Base-by-base conservation (phyloP, 345 rosid species). In the Citrus unshiu region DNA sequence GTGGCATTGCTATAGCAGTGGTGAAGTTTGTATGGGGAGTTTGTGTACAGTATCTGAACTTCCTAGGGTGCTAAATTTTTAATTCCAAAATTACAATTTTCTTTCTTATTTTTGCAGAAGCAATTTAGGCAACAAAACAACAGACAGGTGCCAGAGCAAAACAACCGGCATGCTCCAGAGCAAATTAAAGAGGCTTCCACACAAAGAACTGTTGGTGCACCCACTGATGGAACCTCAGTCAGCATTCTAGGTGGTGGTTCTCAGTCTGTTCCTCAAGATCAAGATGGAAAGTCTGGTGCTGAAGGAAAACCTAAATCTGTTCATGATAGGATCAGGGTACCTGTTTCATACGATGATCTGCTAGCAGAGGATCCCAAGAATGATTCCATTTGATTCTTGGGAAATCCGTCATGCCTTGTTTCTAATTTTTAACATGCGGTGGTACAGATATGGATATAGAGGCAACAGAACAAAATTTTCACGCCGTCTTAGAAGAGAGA, bases 281-380 rank as follows among this genome's bases (percentile, higher is more conserved):
- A 77, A 72, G 65, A 57, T 61, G 85, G 76, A 18, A 84, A 83
- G 77, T 81, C 86, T 27, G 34, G 71, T 72, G 82, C 61, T 58
- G 89, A 87, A 61, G 85, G 65, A 67, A 83, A 82, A 59, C 82
- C 86, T 67, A 90, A 76, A 81, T 80, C 95, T 16, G 87, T 93
- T 80, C 93, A 84, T 73, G 98, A 94, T 68, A 89, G 98, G 81
- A 87, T 94, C 35, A 90, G 99, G 85, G 86, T 90, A 25, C 98
- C 94, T 24, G 97, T 96, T 86, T 87, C 97, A 7, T 94, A 96
- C 18, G 97, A 89, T 72, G 97, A 94, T 79, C 88, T 92, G 27
- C 76, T 83, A 39, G 80, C 67, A 54, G 89, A 81, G 40, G 85
- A 77, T 64, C 75, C 87, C 57, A 61, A 65, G 66, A 84, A 76